Evolutionary conservation across 2,329 filamentous ascomycete genomes (phyloP).

Genomic region (Talaromyces sp.): DNA sequence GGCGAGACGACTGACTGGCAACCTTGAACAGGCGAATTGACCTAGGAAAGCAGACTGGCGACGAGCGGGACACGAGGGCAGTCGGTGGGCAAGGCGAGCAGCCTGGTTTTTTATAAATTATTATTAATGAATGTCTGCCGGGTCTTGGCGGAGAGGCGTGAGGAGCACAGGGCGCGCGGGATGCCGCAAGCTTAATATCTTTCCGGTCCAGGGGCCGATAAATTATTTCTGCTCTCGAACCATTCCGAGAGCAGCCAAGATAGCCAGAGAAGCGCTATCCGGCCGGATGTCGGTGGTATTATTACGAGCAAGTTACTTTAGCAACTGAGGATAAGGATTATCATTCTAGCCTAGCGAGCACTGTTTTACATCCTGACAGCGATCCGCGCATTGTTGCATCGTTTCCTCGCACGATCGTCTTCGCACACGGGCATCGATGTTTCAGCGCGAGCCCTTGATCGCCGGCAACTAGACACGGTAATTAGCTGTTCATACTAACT

Average conservation of each 20-base stretch:
- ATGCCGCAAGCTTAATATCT: background rate
- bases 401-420: background rate
- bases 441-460: background rate
- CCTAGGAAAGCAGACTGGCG: background rate
- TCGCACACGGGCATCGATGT: background rate
- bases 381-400: background rate
- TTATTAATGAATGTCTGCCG: background rate
- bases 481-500: too few species aligned
- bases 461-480: background rate
- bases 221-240: background rate
- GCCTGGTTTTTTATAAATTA: background rate
- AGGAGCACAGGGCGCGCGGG: background rate
- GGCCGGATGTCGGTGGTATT: background rate
- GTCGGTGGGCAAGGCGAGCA: background rate
- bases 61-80: background rate
- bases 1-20: too few species aligned
- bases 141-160: background rate
- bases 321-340: background rate
- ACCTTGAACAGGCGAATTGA: background rate
- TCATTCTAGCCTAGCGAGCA: background rate
- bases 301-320: too few species aligned
- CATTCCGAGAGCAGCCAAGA: background rate
- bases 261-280: background rate
- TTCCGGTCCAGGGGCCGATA: background rate
- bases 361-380: too few species aligned